A percentile compares a stretch with the other conserved stretches of the same genome.
These are phyloP conservation scores for Eutrema salsugineum DNA, from an alignment of 441 rosid species.

Conservation along the genomic window DNA sequence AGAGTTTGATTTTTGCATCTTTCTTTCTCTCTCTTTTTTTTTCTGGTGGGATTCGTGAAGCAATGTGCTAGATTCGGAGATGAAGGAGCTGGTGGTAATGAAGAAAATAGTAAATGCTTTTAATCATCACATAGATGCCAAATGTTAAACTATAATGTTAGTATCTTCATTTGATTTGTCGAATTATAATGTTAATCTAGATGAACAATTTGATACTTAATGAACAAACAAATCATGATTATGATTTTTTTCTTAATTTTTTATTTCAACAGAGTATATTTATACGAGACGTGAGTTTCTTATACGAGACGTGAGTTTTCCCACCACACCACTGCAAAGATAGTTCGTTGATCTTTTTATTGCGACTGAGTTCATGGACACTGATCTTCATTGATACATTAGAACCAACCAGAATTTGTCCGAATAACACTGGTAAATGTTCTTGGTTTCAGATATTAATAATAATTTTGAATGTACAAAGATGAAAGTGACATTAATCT, in stretches of 20 bases:
- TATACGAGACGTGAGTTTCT: conserved; percentile 87
- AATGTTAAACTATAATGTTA: conserved; percentile 94
- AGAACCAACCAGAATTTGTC: conserved; percentile 88
- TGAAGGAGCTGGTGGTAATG: conserved; percentile 84
- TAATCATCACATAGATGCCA: conserved; percentile 92
- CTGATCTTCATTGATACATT: conserved; percentile 91
- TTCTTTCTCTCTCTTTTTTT: neutral
- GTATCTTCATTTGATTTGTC: neutral
- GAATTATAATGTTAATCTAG: neutral
- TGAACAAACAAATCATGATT: neutral
- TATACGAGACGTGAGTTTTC: conserved; percentile 92
- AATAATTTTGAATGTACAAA: neutral
- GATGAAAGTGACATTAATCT: conserved; percentile 1
- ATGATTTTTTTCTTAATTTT: neutral
- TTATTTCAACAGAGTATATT: conserved; percentile 56
- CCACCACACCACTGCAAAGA: conserved; percentile 83
- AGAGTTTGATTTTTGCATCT: neutral
- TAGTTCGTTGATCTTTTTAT: conserved; percentile 85
- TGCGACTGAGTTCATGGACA: conserved; percentile 87
- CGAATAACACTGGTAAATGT: conserved; percentile 82
- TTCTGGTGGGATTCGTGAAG: conserved; percentile 33
- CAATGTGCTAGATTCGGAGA: conserved; percentile 84
- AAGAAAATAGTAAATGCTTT: conserved; percentile 96
- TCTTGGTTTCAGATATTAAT: neutral
- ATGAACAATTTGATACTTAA: neutral